Conservation (phyloP, 1,139 yeast species). For the Pichia sp. region DNA sequence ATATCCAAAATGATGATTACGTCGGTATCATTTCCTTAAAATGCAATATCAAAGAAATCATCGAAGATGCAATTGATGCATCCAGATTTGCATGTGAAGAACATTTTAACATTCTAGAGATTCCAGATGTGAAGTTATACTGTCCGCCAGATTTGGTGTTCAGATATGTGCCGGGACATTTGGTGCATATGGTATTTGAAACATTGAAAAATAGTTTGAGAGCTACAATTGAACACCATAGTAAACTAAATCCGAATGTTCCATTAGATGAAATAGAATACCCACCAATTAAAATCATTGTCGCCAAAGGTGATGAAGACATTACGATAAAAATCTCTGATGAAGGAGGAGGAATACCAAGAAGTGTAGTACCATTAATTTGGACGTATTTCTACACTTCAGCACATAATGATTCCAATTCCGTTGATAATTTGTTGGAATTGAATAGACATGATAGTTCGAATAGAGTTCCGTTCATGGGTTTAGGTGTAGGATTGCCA, state of each 20-base stretch:
- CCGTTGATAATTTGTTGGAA: slow-evolving; percentile 18
- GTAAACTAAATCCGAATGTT: slow-evolving; percentile 37
- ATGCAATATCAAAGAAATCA: slow-evolving; percentile 71
- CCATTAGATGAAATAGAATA: slow-evolving; percentile 60
- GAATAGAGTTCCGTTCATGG: slow-evolving; percentile 88
- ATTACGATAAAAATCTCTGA: slow-evolving; percentile 89
- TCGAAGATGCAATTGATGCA: slow-evolving; percentile 78
- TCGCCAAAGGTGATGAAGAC: slow-evolving; percentile 87
- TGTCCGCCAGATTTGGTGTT: slow-evolving; percentile 64
- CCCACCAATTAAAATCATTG: slow-evolving; percentile 82
- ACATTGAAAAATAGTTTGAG: slow-evolving; percentile 75
- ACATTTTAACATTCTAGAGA: slow-evolving; percentile 74
- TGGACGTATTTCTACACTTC: slow-evolving; percentile 93
- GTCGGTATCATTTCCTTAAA: slow-evolving; percentile 83
- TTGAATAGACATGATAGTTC: background rate
- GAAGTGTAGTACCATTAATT: slow-evolving; percentile 74
- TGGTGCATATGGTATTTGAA: slow-evolving; percentile 83
- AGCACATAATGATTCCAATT: slow-evolving; percentile 67
- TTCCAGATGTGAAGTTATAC: slow-evolving; percentile 70
- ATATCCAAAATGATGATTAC: slow-evolving; percentile 36
- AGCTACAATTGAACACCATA: slow-evolving; percentile 75
- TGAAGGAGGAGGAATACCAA: slow-evolving; percentile 91
- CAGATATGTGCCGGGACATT: slow-evolving; percentile 88
- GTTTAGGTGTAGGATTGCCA: slow-evolving; percentile 88
- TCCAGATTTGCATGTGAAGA: slow-evolving; percentile 86